A percentile compares a stretch with the other conserved stretches of the same genome.
phyloP scores from a whole-genome alignment of 2,329 filamentous ascomycete genomes.

The Sporothrix humicola region DNA sequence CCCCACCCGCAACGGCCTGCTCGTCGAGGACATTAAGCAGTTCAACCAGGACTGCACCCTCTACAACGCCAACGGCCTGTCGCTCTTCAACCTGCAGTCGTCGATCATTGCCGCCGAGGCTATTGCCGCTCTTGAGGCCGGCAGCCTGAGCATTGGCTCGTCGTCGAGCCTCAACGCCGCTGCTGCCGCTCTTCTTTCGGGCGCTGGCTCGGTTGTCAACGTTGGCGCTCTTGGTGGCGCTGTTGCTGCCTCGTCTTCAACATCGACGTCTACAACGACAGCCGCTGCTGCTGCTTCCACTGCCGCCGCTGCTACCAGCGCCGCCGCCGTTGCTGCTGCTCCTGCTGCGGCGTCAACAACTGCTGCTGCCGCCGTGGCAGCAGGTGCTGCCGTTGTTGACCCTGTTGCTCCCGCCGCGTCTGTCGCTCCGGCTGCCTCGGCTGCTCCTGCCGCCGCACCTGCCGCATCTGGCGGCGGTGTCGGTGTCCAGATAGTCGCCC shows the following conservation, averaged over 20 bases:
- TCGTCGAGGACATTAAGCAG: conserved; percentile 45
- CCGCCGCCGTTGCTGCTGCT: background rate
- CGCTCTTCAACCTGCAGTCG: conserved; percentile 43
- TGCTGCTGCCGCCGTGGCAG: conserved; percentile 22
- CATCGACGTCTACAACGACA: background rate
- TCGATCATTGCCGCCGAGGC: conserved; percentile 43
- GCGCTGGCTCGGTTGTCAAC: too few species aligned
- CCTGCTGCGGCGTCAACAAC: conserved; percentile 3
- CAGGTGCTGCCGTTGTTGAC: conserved; percentile 1
- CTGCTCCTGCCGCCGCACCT: conserved; percentile 3
- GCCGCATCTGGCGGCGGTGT: conserved; percentile 29
- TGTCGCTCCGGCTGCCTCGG: conserved; percentile 7
- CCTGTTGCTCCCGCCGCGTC: conserved; percentile 16
- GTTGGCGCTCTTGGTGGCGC: background rate
- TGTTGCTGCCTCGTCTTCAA: background rate
- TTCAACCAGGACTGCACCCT: conserved; percentile 47
- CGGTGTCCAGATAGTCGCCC: conserved; percentile 35
- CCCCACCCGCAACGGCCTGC: conserved; percentile 43
- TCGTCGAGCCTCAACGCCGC: conserved; percentile 33
- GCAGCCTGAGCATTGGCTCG: conserved; percentile 39
- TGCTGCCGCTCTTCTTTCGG: conserved; percentile 28
- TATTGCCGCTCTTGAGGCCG: conserved; percentile 42
- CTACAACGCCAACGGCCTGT: conserved; percentile 41
- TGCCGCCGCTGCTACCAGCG: background rate
- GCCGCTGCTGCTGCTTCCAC: background rate